Evolutionary conservation across 768 basidiomycete genomes (phyloP).

Genomic region (Baorangia bicolor): DNA sequence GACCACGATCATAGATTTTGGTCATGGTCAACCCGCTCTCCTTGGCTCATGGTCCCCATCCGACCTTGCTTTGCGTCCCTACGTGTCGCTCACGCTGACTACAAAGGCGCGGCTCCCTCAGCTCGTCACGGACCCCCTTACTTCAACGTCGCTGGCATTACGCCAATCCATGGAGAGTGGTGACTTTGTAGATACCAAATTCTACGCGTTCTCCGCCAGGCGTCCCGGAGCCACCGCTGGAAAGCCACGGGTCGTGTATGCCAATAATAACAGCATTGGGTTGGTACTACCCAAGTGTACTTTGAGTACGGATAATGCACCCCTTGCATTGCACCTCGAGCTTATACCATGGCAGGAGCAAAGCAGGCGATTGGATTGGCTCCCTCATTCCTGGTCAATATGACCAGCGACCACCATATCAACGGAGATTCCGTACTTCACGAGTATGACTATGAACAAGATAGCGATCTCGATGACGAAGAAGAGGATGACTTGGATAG

Average conservation of each 20-base stretch:
- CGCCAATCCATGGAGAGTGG: conserved; percentile 25
- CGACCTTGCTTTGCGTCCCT: conserved; percentile 16
- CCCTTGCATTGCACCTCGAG: neutral
- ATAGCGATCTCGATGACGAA: conserved; percentile 33
- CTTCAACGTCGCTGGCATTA: conserved; percentile 18
- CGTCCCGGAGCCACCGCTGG: conserved; percentile 9
- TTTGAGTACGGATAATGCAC: neutral
- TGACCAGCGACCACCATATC: conserved; percentile 24
- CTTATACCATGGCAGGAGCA: conserved; percentile 6
- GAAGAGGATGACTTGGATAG: neutral
- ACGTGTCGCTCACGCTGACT: conserved; percentile 20
- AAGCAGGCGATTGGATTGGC: conserved; percentile 3
- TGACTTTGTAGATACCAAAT: conserved; percentile 30
- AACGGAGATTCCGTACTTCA: conserved; percentile 21
- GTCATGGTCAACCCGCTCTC: conserved; percentile 23
- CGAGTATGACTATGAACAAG: conserved; percentile 28
- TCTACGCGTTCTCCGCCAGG: conserved; percentile 27
- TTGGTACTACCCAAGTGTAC: conserved; percentile 18
- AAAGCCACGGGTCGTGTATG: conserved; percentile 27
- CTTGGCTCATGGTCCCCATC: conserved; percentile 24
- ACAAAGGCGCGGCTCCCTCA: conserved; percentile 18
- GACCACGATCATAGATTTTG: conserved; percentile 24
- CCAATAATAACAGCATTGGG: conserved; percentile 17
- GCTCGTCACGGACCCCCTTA: conserved; percentile 11
- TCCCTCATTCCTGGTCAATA: conserved; percentile 18